Evolutionary conservation across 306 rosid species (phyloP).

Genomic region (Datisca glomerata): DNA sequence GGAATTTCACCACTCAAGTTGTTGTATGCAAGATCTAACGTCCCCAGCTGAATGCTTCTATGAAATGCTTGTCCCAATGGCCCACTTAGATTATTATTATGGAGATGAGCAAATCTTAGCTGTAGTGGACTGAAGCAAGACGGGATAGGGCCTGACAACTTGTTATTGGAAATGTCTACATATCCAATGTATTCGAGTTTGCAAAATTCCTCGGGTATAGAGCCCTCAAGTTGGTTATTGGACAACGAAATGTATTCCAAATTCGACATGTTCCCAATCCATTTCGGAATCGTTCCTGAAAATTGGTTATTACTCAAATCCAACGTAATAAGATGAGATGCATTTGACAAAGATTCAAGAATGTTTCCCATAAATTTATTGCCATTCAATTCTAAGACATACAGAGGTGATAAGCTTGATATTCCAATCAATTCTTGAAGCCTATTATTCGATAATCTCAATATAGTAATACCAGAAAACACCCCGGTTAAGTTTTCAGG

Average conservation of each 20-base stretch:
- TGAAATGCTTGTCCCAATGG: background rate
- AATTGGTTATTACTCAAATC: conserved; percentile 1
- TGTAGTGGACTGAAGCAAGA: background rate
- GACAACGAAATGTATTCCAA: background rate
- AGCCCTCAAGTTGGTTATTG: background rate
- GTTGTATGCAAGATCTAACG: background rate
- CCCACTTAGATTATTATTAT: background rate
- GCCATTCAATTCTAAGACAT: background rate
- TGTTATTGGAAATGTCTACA: background rate
- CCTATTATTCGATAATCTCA: background rate
- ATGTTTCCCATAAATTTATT: background rate
- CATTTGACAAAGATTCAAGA: background rate
- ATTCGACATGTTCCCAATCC: background rate
- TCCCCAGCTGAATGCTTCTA: background rate
- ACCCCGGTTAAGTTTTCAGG: background rate
- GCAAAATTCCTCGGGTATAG: background rate
- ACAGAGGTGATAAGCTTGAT: background rate
- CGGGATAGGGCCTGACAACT: background rate
- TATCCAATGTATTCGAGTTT: background rate
- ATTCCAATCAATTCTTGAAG: background rate
- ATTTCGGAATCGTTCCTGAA: background rate
- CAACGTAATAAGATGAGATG: background rate
- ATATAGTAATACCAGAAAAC: background rate
- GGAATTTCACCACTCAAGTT: background rate
- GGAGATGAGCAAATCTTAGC: background rate